Base-by-base conservation (phyloP, 495 filamentous ascomycete species). In the Podospora tetraspora region DNA sequence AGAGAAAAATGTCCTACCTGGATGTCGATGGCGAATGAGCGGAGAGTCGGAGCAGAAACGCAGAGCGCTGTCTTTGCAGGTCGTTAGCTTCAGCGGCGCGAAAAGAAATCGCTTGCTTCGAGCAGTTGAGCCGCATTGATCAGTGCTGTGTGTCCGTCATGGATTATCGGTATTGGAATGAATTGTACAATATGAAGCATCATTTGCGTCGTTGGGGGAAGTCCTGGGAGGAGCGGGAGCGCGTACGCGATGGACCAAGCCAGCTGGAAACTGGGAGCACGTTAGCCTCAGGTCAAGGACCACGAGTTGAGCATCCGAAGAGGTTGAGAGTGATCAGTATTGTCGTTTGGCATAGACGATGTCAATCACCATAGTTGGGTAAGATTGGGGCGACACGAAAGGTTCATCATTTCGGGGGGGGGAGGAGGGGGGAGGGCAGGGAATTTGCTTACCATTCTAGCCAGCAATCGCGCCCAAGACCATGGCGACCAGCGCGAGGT, bases 371-470 rank as follows among this genome's bases (percentile, higher is more conserved):
- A 96, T 79, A 66, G 34, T 79, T 81, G 78, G 81, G 89, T 94
- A 86, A 87, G 92, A 93, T 93, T 92, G 92, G 92, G 92, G 92
- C 92, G 92, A 94, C 92, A 95, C 76, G 57, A 69, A 83, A 82
- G 79, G 82, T 84, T 95, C 92, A 94, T 95, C 92, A 92, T 88
- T 75, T 77, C 79, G 63, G 4, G 82, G 66, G 66, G 59, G 24
- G 67, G 30, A 59, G 13, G 66, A 59, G 65, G 30, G 57, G n/a
- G 62, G 52, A 25, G 62, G 57, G 59, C 68, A 27, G 62, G 34
- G 56, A 27, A 62, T 32, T 19, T 67, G 64, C 73, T 69, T 76
- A 77, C 80, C 77, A 78, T 73, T 73, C 61, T 27, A 66, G 29
- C 22, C 59, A 60, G 59, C 59, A 19, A n/a, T n/a, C 43, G 43